phyloP scores from a whole-genome alignment of 257 asterid species.

The Fraxinus excelsior region DNA sequence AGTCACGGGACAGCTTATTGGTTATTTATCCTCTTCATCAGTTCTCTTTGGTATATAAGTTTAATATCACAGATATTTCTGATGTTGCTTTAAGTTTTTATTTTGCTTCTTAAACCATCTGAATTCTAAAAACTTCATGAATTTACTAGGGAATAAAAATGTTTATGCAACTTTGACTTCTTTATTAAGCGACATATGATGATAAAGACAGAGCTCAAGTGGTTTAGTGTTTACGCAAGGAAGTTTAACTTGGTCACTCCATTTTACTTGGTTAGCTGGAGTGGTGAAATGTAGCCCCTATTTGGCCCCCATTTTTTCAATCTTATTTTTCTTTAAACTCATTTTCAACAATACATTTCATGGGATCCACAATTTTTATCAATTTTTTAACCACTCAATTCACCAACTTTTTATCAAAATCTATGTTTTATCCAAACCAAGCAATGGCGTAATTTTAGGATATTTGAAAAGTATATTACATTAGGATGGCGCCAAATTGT shows the following conservation, averaged over 20 bases:
- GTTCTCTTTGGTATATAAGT: conserved; percentile 4
- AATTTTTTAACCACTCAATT: no score
- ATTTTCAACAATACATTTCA: no score
- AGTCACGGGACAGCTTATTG: not conserved
- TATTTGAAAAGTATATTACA: not conserved
- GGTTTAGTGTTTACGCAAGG: not conserved
- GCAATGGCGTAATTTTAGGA: no score
- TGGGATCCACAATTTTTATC: no score
- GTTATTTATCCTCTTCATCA: not conserved
- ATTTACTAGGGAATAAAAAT: not conserved
- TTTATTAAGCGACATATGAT: not conserved
- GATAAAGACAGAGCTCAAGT: not conserved
- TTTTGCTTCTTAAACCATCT: not conserved
- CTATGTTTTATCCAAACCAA: no score
- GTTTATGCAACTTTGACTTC: not conserved
- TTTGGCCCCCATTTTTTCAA: no score
- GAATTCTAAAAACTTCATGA: not conserved
- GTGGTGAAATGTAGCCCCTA: not conserved
- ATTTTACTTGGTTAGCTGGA: not conserved
- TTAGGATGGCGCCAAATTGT: not conserved
- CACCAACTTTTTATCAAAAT: no score
- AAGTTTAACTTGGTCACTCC: not conserved
- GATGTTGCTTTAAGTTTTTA: not conserved
- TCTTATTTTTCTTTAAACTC: no score
- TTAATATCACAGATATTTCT: not conserved